A percentile compares a stretch with the other conserved stretches of the same genome.
These are phyloP conservation scores for Pseudocercospora macadamiae DNA, from an alignment of 2,329 filamentous ascomycete species.

Conservation along the genomic window DNA sequence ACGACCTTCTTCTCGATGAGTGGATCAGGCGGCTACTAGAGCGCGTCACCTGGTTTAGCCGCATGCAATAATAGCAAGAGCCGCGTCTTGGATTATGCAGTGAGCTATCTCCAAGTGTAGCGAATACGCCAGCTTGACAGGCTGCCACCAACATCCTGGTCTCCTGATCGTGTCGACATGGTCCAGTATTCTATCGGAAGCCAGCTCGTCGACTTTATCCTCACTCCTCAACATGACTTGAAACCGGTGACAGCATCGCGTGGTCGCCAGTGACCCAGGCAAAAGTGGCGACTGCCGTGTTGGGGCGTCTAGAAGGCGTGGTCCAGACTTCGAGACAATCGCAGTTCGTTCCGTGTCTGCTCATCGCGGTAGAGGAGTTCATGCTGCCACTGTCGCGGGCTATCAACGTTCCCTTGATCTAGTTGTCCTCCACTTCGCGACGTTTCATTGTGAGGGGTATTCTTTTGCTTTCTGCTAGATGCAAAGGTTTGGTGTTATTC, in stretches of 20 bases:
- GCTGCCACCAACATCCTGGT: neutral
- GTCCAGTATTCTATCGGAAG: neutral
- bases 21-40: neutral
- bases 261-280: neutral
- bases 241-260: neutral
- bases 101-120: neutral
- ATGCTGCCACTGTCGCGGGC: too few relatives aligned
- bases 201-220: neutral
- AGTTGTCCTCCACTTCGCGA: too few relatives aligned
- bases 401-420: too few relatives aligned
- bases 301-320: neutral
- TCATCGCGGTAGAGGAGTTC: too few relatives aligned
- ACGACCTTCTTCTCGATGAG: neutral
- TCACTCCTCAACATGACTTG: neutral
- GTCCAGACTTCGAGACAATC: neutral
- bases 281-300: neutral
- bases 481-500: too few relatives aligned
- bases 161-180: neutral
- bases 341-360: too few relatives aligned
- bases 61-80: neutral
- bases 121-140: neutral
- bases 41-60: neutral
- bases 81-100: neutral
- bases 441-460: too few relatives aligned
- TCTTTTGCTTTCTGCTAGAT: too few relatives aligned